Evolutionary conservation across 805 yeast genomes (phyloP).

Genomic region (Metschnikowia santaceciliae): DNA sequence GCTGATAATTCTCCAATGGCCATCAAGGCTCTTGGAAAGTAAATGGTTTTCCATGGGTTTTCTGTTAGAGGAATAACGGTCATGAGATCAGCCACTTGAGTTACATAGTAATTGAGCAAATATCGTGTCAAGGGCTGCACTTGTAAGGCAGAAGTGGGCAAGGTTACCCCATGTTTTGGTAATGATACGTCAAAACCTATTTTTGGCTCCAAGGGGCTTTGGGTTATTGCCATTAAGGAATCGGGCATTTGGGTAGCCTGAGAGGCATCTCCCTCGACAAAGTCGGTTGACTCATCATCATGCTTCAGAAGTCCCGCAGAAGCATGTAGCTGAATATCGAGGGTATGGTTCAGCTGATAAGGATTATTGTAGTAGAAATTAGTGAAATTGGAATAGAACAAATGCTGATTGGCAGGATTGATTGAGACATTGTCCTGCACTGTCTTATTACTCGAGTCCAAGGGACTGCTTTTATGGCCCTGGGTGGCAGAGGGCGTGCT

Average conservation of each 20-base stretch:
- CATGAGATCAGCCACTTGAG: constrained; percentile 76
- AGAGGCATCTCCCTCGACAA: constrained; percentile 31
- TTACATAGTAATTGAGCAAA: constrained; percentile 64
- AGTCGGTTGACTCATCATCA: constrained; percentile 30
- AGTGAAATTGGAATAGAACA: constrained; percentile 36
- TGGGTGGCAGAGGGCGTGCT: constrained; percentile 3
- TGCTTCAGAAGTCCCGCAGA: constrained; percentile 20
- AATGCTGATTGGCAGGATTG: constrained; percentile 34
- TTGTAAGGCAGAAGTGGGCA: constrained; percentile 60
- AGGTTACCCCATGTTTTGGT: constrained; percentile 21
- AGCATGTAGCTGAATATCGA: constrained; percentile 44
- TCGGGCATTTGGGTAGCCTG: constrained; percentile 47
- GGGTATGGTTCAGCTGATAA: constrained; percentile 33
- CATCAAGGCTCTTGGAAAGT: constrained; percentile 75
- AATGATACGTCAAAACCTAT: constrained; percentile 40
- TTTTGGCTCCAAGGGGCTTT: constrained; percentile 35
- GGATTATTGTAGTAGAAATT: constrained; percentile 39
- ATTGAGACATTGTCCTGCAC: constrained; percentile 18
- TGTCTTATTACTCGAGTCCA: background rate
- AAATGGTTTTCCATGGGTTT: constrained; percentile 87
- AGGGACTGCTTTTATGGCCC: constrained; percentile 2
- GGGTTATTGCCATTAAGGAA: constrained; percentile 49
- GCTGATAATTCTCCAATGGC: constrained; percentile 81
- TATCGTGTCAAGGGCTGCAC: constrained; percentile 70
- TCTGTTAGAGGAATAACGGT: constrained; percentile 66